Percentiles rank a stretch among this genome's conserved stretches.
These are phyloP conservation scores for Solanum phureja DNA, from an alignment of 257 asterid genomes.

Conservation along the genomic window DNA sequence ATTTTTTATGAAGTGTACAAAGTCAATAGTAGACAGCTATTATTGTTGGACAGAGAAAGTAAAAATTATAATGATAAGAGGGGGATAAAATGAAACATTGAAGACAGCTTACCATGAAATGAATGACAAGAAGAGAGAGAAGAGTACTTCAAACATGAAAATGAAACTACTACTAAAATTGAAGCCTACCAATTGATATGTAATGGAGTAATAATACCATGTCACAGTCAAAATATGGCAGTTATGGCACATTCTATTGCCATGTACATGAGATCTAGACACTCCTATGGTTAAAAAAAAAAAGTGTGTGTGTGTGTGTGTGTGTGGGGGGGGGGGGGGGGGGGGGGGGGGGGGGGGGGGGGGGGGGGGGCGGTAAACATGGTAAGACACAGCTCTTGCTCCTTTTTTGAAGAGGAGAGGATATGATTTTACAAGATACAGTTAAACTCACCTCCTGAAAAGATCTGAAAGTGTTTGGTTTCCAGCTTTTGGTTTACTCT, in stretches of 20 bases:
- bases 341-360: too few relatives aligned
- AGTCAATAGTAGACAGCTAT: too few relatives aligned
- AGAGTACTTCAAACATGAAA: neutral
- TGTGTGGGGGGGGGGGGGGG: too few relatives aligned
- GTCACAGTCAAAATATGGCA: neutral
- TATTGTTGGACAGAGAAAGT: too few relatives aligned
- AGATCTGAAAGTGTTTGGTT: constrained; percentile 5
- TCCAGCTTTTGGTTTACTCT: neutral
- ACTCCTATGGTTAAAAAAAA: neutral
- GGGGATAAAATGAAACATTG: neutral
- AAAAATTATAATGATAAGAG: neutral
- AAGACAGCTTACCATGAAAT: neutral
- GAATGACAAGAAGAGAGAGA: neutral
- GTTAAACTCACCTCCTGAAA: constrained; percentile 12
- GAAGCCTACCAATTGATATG: neutral
- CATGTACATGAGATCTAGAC: neutral
- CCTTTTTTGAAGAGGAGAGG: neutral
- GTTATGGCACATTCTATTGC: neutral
- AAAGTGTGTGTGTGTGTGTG: too few relatives aligned
- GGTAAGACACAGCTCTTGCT: neutral
- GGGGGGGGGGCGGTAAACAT: neutral
- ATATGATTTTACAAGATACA: neutral
- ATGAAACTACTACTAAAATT: neutral
- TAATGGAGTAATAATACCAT: neutral
- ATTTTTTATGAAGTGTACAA: too few relatives aligned